Base-by-base conservation (phyloP, 345 rosid genomes). In the Moricandia arvensis region DNA sequence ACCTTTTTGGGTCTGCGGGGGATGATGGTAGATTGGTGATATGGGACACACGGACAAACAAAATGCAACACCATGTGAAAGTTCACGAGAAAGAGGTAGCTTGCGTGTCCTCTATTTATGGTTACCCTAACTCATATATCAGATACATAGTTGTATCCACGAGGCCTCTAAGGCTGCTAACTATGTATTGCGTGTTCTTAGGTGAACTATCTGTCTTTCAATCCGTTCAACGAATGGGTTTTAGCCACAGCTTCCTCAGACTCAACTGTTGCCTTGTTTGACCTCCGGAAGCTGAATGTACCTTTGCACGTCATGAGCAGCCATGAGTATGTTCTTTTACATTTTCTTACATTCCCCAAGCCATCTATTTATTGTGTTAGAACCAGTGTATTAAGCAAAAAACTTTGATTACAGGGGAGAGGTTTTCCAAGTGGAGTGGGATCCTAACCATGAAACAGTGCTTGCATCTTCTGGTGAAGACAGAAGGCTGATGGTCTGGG, bases 351-450 rank as follows among this genome's bases (percentile, higher is more conserved):
- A n/a, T n/a, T n/a, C n/a, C n/a, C n/a, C n/a, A n/a, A n/a, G n/a
- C n/a, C n/a, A n/a, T n/a, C n/a, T n/a, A n/a, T n/a, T n/a, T n/a
- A n/a, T n/a, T n/a, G n/a, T n/a, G n/a, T n/a, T n/a, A n/a, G n/a
- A n/a, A n/a, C n/a, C n/a, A n/a, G n/a, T n/a, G n/a, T n/a, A n/a
- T n/a, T n/a, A n/a, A n/a, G n/a, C n/a, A n/a, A n/a, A n/a, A n/a
- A n/a, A n/a, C n/a, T n/a, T n/a, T n/a, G n/a, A 53, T 37, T 9
- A 17, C 74, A 75, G 79, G 59, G 79, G 79, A 75, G 98, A 93
- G 62, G 99, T 96, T 37, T 88, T 85, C 80, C 97, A 93, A 83
- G 99, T 96, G 68, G 98, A 93, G 74, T 96, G 99, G 97, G 91
- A 96, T 86, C 98, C 99, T 26, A 88, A 90, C 82, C 94, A 95